phyloP scores from a whole-genome alignment of 805 yeast species.

The Pichia kluyveri region DNA sequence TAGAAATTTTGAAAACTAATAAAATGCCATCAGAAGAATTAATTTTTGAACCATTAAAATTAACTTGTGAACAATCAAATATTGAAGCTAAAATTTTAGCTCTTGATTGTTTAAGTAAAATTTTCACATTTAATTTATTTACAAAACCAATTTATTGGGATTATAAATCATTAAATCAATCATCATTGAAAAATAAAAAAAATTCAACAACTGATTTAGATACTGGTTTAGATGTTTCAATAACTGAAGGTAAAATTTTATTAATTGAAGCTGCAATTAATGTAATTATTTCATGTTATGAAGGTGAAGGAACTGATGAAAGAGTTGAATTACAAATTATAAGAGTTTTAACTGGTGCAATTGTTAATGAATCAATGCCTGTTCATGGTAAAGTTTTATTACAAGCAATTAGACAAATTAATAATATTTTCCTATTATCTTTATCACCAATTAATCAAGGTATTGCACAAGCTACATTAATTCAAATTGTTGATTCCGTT shows the following conservation, averaged over 20 bases:
- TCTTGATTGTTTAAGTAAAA: constrained; percentile 77
- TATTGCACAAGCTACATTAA: constrained; percentile 89
- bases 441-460: constrained; percentile 78
- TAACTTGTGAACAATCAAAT: constrained; percentile 62
- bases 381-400: constrained; percentile 86
- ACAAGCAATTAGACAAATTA: constrained; percentile 87
- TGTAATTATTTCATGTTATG: constrained; percentile 76
- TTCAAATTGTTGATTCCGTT: constrained; percentile 80
- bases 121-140: constrained; percentile 79
- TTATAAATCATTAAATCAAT: constrained; percentile 21
- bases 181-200: constrained; percentile 11
- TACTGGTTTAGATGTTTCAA: constrained; percentile 32
- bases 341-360: constrained; percentile 83
- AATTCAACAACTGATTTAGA: constrained; percentile 28
- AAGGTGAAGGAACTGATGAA: constrained; percentile 88
- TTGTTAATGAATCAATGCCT: constrained; percentile 68
- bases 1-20: constrained; percentile 32
- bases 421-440: constrained; percentile 84
- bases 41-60: constrained; percentile 72
- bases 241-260: constrained; percentile 31
- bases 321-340: constrained; percentile 87
- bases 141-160: constrained; percentile 45
- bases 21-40: constrained; percentile 36
- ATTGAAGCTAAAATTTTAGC: constrained; percentile 63
- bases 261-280: constrained; percentile 77